Evolutionary conservation across 768 basidiomycete genomes (phyloP).

Genomic region (Crepidotus variabilis): DNA sequence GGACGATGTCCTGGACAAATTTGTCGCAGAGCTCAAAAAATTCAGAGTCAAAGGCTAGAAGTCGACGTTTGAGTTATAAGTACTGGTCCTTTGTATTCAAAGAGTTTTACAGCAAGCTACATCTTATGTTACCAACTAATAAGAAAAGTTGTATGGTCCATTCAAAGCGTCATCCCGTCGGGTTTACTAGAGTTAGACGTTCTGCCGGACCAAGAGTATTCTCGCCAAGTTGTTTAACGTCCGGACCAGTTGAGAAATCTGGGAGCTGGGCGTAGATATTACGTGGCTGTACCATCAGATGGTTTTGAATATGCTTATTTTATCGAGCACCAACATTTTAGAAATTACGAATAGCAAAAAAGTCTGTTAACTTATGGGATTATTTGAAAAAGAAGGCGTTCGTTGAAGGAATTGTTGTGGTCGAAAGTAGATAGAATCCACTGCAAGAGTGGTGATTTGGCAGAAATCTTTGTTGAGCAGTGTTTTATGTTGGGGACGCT

Average conservation of each 20-base stretch:
- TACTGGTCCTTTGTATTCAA: too few relatives aligned
- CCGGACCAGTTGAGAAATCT: slow-evolving; percentile 36
- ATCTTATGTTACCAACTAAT: too few relatives aligned
- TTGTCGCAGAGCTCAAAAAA: too few relatives aligned
- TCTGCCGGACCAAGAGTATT: slow-evolving; percentile 47
- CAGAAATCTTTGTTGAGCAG: not conserved
- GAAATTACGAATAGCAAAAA: too few relatives aligned
- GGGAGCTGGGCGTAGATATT: slow-evolving; percentile 62
- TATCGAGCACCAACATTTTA: too few relatives aligned
- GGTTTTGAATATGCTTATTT: too few relatives aligned
- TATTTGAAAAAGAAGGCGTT: not conserved
- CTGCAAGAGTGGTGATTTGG: too few relatives aligned
- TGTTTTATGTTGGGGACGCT: not conserved
- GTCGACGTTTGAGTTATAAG: too few relatives aligned
- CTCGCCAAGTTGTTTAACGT: slow-evolving; percentile 70
- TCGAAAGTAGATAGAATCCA: too few relatives aligned
- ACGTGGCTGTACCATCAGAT: slow-evolving; percentile 34
- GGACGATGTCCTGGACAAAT: too few relatives aligned
- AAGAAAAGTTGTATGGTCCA: slow-evolving; percentile 27
- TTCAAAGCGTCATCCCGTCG: slow-evolving; percentile 48
- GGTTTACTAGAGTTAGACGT: slow-evolving; percentile 42
- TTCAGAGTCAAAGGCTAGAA: too few relatives aligned
- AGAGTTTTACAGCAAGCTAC: too few relatives aligned
- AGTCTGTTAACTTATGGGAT: not conserved
- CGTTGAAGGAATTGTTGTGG: slow-evolving; percentile 1